A percentile compares a stretch with the other conserved stretches of the same genome.
Conservation (phyloP, 1,139 yeast genomes). For the Kurtzmaniella quercitrusa region DNA sequence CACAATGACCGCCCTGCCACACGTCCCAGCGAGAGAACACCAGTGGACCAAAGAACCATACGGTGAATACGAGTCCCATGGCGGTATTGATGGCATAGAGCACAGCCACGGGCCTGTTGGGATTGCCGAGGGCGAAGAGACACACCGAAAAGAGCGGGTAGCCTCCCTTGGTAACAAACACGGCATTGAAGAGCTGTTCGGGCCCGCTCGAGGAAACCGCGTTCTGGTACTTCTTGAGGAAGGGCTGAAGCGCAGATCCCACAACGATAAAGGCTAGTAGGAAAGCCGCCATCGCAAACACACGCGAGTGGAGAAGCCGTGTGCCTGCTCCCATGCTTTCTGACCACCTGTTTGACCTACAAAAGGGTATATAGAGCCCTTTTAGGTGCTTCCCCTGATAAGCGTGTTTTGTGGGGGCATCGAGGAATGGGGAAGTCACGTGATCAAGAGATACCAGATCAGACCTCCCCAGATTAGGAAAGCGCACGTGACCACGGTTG, state of each 20-base stretch:
- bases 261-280: background rate
- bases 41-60: slow-evolving; percentile 48
- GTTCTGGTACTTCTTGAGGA: background rate
- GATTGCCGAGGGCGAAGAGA: background rate
- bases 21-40: slow-evolving; percentile 39
- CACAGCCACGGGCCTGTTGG: background rate
- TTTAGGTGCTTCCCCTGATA: no score
- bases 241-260: slow-evolving; percentile 3
- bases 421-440: no score
- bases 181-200: background rate
- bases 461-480: background rate
- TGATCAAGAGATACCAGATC: no score
- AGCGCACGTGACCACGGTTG: slow-evolving; percentile 1
- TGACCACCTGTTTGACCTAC: no score
- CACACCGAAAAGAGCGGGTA: background rate
- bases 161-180: background rate
- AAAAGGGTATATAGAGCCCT: no score
- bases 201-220: slow-evolving; percentile 1
- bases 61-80: slow-evolving; percentile 13
- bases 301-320: background rate
- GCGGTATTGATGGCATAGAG: background rate
- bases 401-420: no score
- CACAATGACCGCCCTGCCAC: slow-evolving; percentile 40
- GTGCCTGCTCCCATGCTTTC: no score
- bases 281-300: background rate